Conservation (phyloP, 176 grass and related monocot species). For the Juncus effusus region DNA sequence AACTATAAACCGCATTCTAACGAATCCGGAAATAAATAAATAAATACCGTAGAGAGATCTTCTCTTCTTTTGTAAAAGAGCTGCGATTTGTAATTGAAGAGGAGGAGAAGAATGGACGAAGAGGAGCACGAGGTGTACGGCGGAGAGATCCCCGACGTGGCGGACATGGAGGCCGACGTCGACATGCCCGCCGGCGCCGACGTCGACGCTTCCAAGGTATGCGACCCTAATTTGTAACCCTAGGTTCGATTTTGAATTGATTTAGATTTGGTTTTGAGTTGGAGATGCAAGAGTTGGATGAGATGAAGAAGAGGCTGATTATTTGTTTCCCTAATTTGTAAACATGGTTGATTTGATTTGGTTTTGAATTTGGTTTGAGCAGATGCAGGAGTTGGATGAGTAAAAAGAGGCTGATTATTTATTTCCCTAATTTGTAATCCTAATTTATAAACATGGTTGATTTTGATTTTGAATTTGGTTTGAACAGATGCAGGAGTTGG, state of each 20-base stretch:
- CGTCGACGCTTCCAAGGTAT: conserved; percentile 29
- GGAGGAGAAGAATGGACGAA: conserved; percentile 24
- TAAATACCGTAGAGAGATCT: no score
- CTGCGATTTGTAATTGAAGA: no score
- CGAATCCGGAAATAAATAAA: no score
- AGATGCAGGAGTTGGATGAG: conserved; percentile 31
- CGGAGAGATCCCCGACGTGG: conserved; percentile 37
- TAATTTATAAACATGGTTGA: no score
- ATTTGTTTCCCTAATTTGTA: conserved; percentile 15
- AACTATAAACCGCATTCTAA: no score
- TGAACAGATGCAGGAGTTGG: conserved; percentile 24
- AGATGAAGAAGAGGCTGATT: conserved; percentile 37
- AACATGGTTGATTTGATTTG: not conserved
- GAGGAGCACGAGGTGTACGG: conserved; percentile 45
- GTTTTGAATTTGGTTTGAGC: not conserved
- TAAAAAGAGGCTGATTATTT: conserved; percentile 35
- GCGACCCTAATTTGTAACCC: conserved; percentile 3
- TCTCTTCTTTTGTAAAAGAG: no score
- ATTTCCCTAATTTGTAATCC: conserved; percentile 6
- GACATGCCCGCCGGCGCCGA: conserved; percentile 17
- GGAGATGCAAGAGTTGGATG: conserved; percentile 28
- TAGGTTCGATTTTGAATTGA: not conserved
- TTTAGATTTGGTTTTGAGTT: conserved; percentile 8
- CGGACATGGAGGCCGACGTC: conserved; percentile 37
- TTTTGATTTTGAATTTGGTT: not conserved